Base-by-base conservation (phyloP, 2,329 filamentous ascomycete genomes). In the Colletotrichum abscissum region DNA sequence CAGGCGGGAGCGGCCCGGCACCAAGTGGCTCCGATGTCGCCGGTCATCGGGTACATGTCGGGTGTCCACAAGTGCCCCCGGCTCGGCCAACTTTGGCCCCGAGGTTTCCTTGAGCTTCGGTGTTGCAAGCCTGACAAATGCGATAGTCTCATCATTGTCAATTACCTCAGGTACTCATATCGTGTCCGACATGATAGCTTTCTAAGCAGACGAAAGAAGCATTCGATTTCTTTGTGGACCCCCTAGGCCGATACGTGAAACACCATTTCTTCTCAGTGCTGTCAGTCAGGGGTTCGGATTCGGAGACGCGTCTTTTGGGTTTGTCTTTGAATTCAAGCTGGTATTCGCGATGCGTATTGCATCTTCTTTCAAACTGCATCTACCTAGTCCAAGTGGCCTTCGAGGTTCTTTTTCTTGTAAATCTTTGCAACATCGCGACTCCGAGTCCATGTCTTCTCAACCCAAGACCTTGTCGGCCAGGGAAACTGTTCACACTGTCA, bases 401-500 rank as follows among this genome's bases (percentile, higher is more conserved):
- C 42, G 19, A 49, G 42, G 7, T 49, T n/a, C 7, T 7, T 4
- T 14, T 49, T 49, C 42, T 22, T n/a, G 19, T 22, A 26, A 11
- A 26, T 46, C 14, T 42, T 42, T 19, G 22, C 22, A 46, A 42
- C n/a, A 46, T 26, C 30, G 54, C 35, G 8, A 24, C 46, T 19
- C 16, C 38, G 38, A 19, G 38, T 19, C 38, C 38, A 42, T 14
- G 16, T 42, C 16, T 42, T 42, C 38, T 76, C 78, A 82, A 71
- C 79, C 84, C 49, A 89, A 76, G 6, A 89, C 87, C 73, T 88
- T 86, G 49, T 88, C 84, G 62, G 87, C 88, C 80, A 88, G 78
- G 7, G 87, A 87, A 14, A 88, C 88, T 88, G 73, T 9, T 6
- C 11, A 5, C 42, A 42, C 19, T 5, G 59, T 30, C 65, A 54